Evolutionary conservation across 176 grass and related monocot genomes (phyloP), one percentile per base, ranked within the genome.

Genomic region (Pontederia paniculata): DNA sequence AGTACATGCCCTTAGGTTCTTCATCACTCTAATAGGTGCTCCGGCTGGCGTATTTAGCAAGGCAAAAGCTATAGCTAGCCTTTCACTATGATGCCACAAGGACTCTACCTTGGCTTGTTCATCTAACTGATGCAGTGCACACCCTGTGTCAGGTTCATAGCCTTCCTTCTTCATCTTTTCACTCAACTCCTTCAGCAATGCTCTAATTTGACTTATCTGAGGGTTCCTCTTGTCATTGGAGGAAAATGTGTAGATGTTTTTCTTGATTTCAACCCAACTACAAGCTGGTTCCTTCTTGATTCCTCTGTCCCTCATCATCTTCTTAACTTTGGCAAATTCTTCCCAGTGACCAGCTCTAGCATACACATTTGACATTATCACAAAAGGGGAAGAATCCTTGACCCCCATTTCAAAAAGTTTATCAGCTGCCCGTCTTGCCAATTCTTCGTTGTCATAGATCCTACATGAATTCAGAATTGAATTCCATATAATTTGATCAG

Each of bases 201-300:
- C 48, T 66, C 74, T 89, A 44, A 95, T 89, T 42, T 95, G 67
- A 48, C 17, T 37, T 62, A 95, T 89, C 77, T 73, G 80, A 48
- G 76, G 74, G 63, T 86, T 89, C 25, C 68, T 81, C 46, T 77
- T 67, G 70, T 95, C 85, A 67, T 95, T 86, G n/a, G 85, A 86
- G 9, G 79, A 86, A 67, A 95, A 95, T 22, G 17, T 89, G 63
- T 83, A 89, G 31, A 80, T 77, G 42, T 80, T 84, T 44, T 77
- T 62, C 68, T 76, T 89, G 67, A 95, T 74, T 76, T 95, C 90
- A 68, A 95, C 81, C 90, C 85, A 95, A 83, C 90, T 95, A 70
- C 77, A 78, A 57, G 72, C 85, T 1, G 82, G 75, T 53, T 89
- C 79, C 74, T 95, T 95, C 74, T 60, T 67, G 67, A 89, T 53